Base-by-base conservation (phyloP, 768 basidiomycete species). In the Pleurotus citrinopileatus region DNA sequence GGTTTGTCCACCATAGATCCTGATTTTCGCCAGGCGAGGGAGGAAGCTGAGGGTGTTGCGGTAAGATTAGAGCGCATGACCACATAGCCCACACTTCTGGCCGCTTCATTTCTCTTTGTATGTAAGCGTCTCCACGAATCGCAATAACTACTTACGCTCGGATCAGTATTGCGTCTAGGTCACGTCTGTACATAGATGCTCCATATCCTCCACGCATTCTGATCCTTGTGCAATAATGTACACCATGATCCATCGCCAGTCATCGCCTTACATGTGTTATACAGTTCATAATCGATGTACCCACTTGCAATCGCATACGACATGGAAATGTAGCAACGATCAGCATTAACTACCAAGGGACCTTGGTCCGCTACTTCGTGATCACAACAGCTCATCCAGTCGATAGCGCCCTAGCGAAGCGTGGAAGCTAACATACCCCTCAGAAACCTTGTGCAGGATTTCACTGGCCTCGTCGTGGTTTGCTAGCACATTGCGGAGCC, bases 21-120 rank as follows among this genome's bases (percentile, higher is more conserved):
- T 59, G 51, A 59, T 59, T 42, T 50, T 54, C 27, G 25, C 40
- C 51, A 59, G 51, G 43, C 44, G 46, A 56, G 36, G 55, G 43
- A 37, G 34, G 58, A 50, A 36, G 53, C 53, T 54, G 57, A 53
- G 28, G 19, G 29, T 27, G 47, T 54, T 23, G 47, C 42, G 15
- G 52, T 43, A 17, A 42, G 50, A 26, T 43, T 56, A 26, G 53
- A 48, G 38, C 40, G 43, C 25, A 37, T 44, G 25, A 10, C 34
- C 3, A 23, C 48, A 36, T 51, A n/a, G 26, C 6, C 38, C 38
- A 25, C 19, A 12, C 19, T 9, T 44, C 22, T 44, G 46, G 15
- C 4, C 17, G 25, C 25, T 37, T 34, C 23, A 25, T 25, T 23
- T 13, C 20, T 27, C 17, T 3, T 37, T 37, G 28, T 52, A 37